Base-by-base conservation (phyloP, 139 green algal genomes). In the Coccomyxa sp. region DNA sequence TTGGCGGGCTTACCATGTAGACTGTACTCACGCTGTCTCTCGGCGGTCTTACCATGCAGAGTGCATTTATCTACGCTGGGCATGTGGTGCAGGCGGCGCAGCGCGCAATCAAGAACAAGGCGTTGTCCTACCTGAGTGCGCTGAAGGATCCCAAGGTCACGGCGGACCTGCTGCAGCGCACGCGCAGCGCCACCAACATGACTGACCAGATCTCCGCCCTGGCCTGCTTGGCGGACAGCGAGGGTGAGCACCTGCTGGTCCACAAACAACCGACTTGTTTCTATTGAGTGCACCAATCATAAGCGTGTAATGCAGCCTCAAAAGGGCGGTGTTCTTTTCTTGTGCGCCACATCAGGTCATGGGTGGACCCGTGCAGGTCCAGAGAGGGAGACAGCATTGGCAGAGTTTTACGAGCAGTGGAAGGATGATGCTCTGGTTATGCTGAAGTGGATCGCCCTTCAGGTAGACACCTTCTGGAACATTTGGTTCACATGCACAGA, bases 161-260 rank as follows among this genome's bases (percentile, higher is more conserved):
- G 10, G 85, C 82, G 67, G 86, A 92, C 63, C 76, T 94, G 76
- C 85, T 95, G 79, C 30, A 77, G n/a, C 88, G 93, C 71, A 89
- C 90, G 85, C 83, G 88, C 45, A 82, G 82, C 14, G 96, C 97
- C 14, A 95, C 89, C 60, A 99, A 99, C 93, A 99, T 99, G 97
- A 99, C 97, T 10, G 97, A 99, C 84, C 87, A 94, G 86, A 94
- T 98, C 28, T 87, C 91, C 11, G 94, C 96, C 0, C 88, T 99
- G 38, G 86, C 87, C 4, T 86, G 90, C 0, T 90, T 99, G 77
- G 85, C 87, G 31, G 88, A 90, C 25, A 31, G 21, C 76, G n/a
- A 32, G 23, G n/a, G 71, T 78, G 71, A 78, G 71, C 28, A 27
- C 71, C 63, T 71, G 63, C 63, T 71, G 28, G 95, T 95, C 86